These are phyloP conservation scores for Talaromyces sp. DNA, from an alignment of 2,329 filamentous ascomycete genomes.

Conservation along the genomic window DNA sequence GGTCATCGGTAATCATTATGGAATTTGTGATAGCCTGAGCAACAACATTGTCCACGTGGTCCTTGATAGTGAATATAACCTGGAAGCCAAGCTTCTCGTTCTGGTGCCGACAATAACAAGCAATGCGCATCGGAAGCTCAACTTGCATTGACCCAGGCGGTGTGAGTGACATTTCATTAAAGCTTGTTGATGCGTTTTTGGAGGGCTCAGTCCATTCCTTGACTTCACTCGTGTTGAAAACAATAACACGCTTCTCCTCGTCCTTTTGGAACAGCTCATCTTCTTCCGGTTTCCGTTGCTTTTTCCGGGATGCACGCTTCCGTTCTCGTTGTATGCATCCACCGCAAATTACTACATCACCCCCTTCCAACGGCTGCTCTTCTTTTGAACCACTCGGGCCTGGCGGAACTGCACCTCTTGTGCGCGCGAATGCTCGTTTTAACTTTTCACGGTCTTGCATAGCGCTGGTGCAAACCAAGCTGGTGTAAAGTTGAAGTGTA, in stretches of 20 bases:
- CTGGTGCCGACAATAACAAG: slow-evolving; percentile 95
- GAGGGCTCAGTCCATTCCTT: slow-evolving; percentile 76
- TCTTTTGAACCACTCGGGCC: slow-evolving; percentile 56
- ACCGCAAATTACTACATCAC: slow-evolving; percentile 87
- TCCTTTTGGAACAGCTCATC: slow-evolving; percentile 84
- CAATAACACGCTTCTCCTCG: slow-evolving; percentile 78
- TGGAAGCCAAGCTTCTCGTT: slow-evolving; percentile 89
- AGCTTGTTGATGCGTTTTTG: slow-evolving; percentile 55
- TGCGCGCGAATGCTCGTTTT: slow-evolving; percentile 67
- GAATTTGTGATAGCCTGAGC: slow-evolving; percentile 83
- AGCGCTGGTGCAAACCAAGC: slow-evolving; percentile 87
- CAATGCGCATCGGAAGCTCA: slow-evolving; percentile 90
- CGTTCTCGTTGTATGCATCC: slow-evolving; percentile 92
- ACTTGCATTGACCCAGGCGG: slow-evolving; percentile 71
- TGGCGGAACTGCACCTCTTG: slow-evolving; percentile 47
- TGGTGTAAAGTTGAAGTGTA: slow-evolving; percentile 76
- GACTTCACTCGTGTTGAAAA: slow-evolving; percentile 87
- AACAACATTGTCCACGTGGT: slow-evolving; percentile 73
- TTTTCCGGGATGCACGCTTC: slow-evolving; percentile 89
- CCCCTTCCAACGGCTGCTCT: slow-evolving; percentile 79
- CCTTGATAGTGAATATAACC: slow-evolving; percentile 93
- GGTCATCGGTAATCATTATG: slow-evolving; percentile 97
- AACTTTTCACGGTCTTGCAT: slow-evolving; percentile 73
- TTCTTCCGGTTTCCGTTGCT: slow-evolving; percentile 89
- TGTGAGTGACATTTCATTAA: slow-evolving; percentile 35